Evolutionary conservation across 352 stramenopile genomes (phyloP), one percentile per base, ranked within the genome.

Genomic region (Globisporangium paroecandrum): DNA sequence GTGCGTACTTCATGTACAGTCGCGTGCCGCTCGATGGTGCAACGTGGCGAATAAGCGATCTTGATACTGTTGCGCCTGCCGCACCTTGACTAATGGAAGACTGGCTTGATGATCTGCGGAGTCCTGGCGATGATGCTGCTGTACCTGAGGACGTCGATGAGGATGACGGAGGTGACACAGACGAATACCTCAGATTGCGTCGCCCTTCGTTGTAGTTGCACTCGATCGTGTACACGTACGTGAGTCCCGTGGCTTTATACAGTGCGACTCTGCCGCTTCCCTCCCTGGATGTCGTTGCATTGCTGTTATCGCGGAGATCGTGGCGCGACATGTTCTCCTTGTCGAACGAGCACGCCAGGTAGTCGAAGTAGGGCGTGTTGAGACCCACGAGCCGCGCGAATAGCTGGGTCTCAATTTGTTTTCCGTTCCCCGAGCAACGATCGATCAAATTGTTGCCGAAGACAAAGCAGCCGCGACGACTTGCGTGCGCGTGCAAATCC

Each of bases 171-270:
- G 34, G 49, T 27, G 63, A 62, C 8, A 72, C 58, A 41, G 70
- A 70, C 1, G 71, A 77, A 12, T 64, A 65, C 43, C 74, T 75
- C 34, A 79, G 64, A 69, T 76, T 75, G 24, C 73, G 77, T 13
- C 79, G 74, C 0, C 85, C 87, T 72, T 82, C 87, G 71, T 97
- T 96, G 79, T 97, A 98, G 72, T 97, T 97, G 74, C 91, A 97
- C 74, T 98, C 92, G 43, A 98, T 83, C 10, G 92, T 98, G 76
- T 98, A 98, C 54, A 93, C 87, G 66, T 88, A 84, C 41, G 72
- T 81, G n/a, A 89, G 72, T 27, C 78, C 81, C 3, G 87, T 95
- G n/a, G 80, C 80, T 20, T 70, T 77, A 65, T 84, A 93, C 13
- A 93, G 60, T 46, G 77, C 89, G 4, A 98, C 92, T 20, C 92